A percentile compares a stretch with the other conserved stretches of the same genome.
These are phyloP conservation scores for Trypanosoma boissoni DNA, from an alignment of 208 protist genomes.

Conservation along the genomic window DNA sequence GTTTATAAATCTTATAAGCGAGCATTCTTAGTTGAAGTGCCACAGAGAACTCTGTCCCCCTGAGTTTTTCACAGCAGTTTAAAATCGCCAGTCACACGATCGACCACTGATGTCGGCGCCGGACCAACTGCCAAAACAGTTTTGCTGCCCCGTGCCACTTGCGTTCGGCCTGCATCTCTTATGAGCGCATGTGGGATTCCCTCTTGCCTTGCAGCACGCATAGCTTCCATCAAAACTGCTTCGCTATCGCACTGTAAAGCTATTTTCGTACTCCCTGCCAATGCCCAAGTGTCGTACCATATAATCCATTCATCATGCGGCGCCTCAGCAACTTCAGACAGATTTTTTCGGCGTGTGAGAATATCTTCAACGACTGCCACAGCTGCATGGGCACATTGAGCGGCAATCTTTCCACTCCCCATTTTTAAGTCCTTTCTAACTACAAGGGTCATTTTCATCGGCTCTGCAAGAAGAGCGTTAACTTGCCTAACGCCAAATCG, in stretches of 20 bases:
- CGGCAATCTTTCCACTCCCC: constrained; percentile 94
- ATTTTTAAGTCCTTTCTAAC: constrained; percentile 95
- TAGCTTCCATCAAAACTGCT: constrained; percentile 51
- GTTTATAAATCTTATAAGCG: too few relatives aligned
- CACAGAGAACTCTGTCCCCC: not conserved
- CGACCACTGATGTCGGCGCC: constrained; percentile 68
- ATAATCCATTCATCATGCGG: constrained; percentile 24
- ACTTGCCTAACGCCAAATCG: constrained; percentile 13
- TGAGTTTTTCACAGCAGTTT: constrained; percentile 79
- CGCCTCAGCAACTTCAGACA: not conserved
- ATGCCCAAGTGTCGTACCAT: constrained; percentile 77
- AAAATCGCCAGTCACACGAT: constrained; percentile 84
- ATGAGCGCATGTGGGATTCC: constrained; percentile 76
- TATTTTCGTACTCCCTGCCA: constrained; percentile 73
- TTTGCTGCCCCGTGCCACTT: constrained; percentile 88
- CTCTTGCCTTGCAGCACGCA: constrained; percentile 32
- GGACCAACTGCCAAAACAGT: constrained; percentile 91
- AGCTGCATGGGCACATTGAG: constrained; percentile 95
- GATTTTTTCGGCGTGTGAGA: constrained; percentile 19
- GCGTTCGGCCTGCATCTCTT: constrained; percentile 91
- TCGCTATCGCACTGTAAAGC: constrained; percentile 78
- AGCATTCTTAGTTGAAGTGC: too few relatives aligned
- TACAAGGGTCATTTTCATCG: constrained; percentile 91
- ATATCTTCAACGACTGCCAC: constrained; percentile 83
- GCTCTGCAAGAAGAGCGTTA: constrained; percentile 31